A percentile compares a stretch with the other conserved stretches of the same genome.
phyloP scores from a whole-genome alignment of 768 basidiomycete species.

The Candolleomyces efflorescens region DNA sequence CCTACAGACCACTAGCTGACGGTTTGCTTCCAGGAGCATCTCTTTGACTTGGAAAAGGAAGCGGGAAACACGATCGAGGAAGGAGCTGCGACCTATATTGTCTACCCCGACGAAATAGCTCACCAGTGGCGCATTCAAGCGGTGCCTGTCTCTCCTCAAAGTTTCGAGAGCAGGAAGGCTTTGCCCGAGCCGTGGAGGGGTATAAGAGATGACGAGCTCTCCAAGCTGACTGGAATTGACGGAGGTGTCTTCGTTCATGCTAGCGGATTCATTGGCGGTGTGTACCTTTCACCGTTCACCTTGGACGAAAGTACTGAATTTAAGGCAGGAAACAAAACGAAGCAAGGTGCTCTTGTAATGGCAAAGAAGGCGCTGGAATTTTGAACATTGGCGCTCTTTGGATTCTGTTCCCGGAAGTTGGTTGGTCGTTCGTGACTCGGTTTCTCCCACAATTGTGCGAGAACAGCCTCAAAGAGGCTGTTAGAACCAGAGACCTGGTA shows the following conservation, averaged over 20 bases:
- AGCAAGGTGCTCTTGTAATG: conserved; percentile 80
- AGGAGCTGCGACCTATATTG: conserved; percentile 69
- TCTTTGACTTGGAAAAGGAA: conserved; percentile 80
- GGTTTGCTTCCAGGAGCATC: conserved; percentile 54
- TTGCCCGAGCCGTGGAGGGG: conserved; percentile 95
- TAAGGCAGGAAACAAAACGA: conserved; percentile 75
- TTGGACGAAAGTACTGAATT: background rate
- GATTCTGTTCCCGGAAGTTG: background rate
- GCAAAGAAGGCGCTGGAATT: conserved; percentile 61
- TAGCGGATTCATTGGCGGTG: conserved; percentile 94
- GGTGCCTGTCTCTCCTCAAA: conserved; percentile 75
- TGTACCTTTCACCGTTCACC: conserved; percentile 17
- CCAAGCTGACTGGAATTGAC: conserved; percentile 65
- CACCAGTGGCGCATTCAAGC: conserved; percentile 91
- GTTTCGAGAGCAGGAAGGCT: conserved; percentile 88
- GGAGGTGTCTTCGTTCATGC: conserved; percentile 94
- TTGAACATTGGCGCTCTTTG: conserved; percentile 16
- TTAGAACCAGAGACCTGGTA: no score
- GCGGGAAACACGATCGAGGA: conserved; percentile 34
- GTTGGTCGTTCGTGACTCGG: no score
- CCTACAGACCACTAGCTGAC: background rate
- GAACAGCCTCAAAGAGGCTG: no score
- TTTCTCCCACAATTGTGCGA: no score
- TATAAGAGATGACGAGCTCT: conserved; percentile 78
- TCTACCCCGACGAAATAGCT: conserved; percentile 82